Percentiles rank a stretch among this genome's conserved stretches.
Evolutionary conservation across 805 yeast species (phyloP).

Genomic region (Kazachstania bromeliacearum): DNA sequence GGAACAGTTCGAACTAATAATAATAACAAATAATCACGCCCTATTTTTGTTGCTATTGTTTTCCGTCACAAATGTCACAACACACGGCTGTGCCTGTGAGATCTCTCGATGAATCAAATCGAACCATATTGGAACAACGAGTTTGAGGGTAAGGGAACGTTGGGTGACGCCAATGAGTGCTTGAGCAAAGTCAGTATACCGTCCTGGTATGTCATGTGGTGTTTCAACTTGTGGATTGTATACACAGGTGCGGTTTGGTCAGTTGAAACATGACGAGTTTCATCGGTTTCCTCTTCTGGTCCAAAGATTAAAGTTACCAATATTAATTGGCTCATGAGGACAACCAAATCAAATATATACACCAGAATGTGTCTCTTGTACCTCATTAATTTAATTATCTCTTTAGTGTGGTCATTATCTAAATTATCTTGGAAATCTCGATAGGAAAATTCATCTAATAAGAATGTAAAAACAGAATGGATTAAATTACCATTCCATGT

Average conservation of each 20-base stretch:
- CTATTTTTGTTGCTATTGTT: too few relatives aligned
- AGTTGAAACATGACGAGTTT: neutral
- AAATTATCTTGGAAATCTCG: neutral
- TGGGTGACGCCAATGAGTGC: neutral
- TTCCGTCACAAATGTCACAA: too few relatives aligned
- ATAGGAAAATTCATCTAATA: neutral
- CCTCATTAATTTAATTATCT: neutral
- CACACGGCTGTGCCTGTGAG: too few relatives aligned
- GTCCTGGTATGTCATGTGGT: neutral
- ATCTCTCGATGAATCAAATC: too few relatives aligned
- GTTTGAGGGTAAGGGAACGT: neutral
- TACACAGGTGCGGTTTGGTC: neutral
- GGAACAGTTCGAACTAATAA: too few relatives aligned
- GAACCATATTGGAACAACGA: too few relatives aligned
- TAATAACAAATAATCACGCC: too few relatives aligned
- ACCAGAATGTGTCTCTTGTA: neutral
- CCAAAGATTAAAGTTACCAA: neutral
- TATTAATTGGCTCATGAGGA: neutral
- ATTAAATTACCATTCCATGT: neutral
- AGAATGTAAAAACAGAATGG: neutral
- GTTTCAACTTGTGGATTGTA: too few relatives aligned
- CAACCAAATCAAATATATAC: neutral
- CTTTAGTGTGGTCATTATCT: neutral
- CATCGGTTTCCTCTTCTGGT: neutral
- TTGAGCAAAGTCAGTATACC: neutral